phyloP scores from a whole-genome alignment of 164 flowering plant species.

The Berberis vulgaris region DNA sequence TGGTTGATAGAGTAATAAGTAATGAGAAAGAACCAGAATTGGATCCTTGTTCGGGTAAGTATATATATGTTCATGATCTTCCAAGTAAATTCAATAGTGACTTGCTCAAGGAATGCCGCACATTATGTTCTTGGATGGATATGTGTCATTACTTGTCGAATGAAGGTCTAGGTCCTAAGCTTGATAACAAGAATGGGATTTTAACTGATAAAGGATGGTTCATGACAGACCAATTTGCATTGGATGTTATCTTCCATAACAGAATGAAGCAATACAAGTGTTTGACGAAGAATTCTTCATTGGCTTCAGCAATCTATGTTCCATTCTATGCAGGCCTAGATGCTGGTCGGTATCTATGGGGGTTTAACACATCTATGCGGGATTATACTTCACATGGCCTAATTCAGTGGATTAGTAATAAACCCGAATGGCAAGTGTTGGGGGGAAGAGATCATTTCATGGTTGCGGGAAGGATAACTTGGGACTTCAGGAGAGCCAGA shows the following conservation, averaged over 20 bases:
- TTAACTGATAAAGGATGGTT: neutral
- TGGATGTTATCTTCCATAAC: neutral
- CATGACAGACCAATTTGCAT: neutral
- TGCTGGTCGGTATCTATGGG: no score
- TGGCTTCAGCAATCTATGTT: no score
- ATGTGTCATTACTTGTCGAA: neutral
- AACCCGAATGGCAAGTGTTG: conserved; percentile 51
- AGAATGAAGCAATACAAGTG: no score
- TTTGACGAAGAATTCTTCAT: no score
- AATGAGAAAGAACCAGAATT: no score
- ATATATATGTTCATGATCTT: no score
- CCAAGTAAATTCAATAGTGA: neutral
- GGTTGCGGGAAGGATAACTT: conserved; percentile 56
- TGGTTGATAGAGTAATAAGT: no score
- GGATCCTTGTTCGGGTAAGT: no score
- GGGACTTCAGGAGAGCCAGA: conserved; percentile 53
- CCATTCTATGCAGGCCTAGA: no score
- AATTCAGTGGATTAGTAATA: conserved; percentile 33
- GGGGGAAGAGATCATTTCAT: conserved; percentile 67
- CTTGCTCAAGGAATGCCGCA: neutral
- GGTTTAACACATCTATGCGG: conserved; percentile 14
- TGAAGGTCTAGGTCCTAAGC: neutral
- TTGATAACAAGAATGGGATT: neutral
- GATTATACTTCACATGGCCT: conserved; percentile 35
- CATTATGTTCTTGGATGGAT: neutral